Conservation (phyloP, 2,329 filamentous ascomycete species). For the Ophiognomonia clavigignenti-juglandacearum region DNA sequence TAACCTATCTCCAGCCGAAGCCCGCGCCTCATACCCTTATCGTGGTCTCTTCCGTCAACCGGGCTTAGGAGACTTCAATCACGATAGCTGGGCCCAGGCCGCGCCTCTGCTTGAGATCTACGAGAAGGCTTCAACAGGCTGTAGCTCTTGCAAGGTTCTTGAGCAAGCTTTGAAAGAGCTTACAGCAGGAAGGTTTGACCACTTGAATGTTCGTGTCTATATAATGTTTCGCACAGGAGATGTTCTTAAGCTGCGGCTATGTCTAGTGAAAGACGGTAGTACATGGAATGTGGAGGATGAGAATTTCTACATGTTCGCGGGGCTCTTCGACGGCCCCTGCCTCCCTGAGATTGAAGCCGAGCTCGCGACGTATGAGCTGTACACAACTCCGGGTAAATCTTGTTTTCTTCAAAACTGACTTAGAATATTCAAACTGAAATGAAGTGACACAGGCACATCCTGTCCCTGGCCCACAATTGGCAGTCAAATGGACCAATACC, state of each 20-base stretch:
- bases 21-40: background rate
- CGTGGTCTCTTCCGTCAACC: background rate
- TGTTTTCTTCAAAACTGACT: background rate
- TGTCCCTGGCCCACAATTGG: background rate
- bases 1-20: background rate
- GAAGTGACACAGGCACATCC: background rate
- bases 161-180: background rate
- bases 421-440: background rate
- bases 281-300: too few species aligned
- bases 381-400: background rate
- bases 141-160: background rate
- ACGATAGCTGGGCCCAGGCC: background rate
- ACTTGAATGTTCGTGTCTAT: background rate
- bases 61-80: background rate
- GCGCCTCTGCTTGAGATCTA: background rate
- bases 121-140: background rate
- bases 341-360: background rate
- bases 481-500: background rate
- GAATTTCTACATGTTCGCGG: background rate
- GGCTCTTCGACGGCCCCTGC: background rate
- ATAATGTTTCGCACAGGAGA: background rate
- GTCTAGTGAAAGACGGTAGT: background rate
- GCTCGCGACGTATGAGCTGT: background rate
- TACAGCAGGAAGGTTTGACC: background rate
- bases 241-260: background rate